Evolutionary conservation across 495 filamentous ascomycete species (phyloP), one percentile per base, ranked within the genome.

Genomic region (Penicillium odoratum): DNA sequence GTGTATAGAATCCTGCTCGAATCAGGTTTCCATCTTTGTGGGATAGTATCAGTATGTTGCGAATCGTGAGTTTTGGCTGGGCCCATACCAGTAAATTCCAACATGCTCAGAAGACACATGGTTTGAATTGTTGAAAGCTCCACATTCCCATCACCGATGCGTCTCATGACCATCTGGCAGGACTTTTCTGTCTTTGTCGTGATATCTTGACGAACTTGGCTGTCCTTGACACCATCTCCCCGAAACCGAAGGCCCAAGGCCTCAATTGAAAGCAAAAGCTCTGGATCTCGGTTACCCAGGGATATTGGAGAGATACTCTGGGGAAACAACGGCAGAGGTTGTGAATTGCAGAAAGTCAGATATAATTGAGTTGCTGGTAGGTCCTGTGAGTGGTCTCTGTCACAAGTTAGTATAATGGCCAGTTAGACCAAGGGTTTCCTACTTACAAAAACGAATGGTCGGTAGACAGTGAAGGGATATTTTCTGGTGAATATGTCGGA

Each of bases 111-210:
- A 40, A 79, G 60, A 50, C 74, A 77, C 0, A 79, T 57, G 3
- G 71, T 63, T 61, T 78, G 76, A 8, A 79, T 61, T 3, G 75
- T 77, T 6, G 75, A 76, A 5, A 79, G 53, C 50, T 79, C 75
- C 15, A 77, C 60, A 30, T 48, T 53, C 7, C 75, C 76, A 5
- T 69, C 55, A 15, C 62, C 59, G 4, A 78, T 11, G 28, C 67
- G 71, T 43, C 63, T 59, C 61, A 71, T 75, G 10, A 73, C 65
- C 16, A 70, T 57, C 10, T 57, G 60, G 29, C 68, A 55, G 9
- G 75, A 64, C 8, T 44, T 60, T 52, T 71, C 63, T n/a, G 68
- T 64, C 48, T 73, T 72, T 1, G 42, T 55, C 26, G 47, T 55
- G 6, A 71, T 69, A 42, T 56, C 48, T n/a, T 18, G n/a, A 8